phyloP scores from a whole-genome alignment of 2,329 filamentous ascomycete species.

The Microascus cirrosus region DNA sequence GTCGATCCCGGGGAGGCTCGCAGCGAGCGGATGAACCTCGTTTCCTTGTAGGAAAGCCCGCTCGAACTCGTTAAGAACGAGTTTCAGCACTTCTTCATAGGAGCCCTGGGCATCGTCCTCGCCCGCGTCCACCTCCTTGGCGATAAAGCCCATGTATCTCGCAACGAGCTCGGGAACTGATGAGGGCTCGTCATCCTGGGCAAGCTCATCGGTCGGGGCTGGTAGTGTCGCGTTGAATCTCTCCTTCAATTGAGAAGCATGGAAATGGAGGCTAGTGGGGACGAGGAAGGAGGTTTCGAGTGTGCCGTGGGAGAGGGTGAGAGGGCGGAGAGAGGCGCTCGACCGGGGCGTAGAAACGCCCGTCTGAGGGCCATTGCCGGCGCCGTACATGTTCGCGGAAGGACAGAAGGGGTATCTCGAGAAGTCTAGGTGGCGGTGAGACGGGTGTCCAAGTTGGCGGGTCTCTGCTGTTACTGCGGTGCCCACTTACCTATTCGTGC shows the following conservation, averaged over 20 bases:
- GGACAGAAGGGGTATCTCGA: constrained; percentile 25
- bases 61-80: constrained; percentile 93
- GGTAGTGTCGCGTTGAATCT: constrained; percentile 78
- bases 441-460: neutral
- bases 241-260: constrained; percentile 88
- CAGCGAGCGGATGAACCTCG: constrained; percentile 85
- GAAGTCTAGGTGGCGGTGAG: constrained; percentile 12
- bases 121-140: constrained; percentile 79
- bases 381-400: constrained; percentile 67
- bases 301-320: constrained; percentile 83
- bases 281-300: constrained; percentile 95
- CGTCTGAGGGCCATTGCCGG: constrained; percentile 75
- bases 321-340: constrained; percentile 80
- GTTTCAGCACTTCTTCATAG: constrained; percentile 85
- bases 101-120: constrained; percentile 83
- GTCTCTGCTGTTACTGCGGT: neutral
- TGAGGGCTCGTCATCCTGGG: constrained; percentile 97
- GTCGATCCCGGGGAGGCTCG: constrained; percentile 77
- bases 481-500: neutral
- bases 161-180: constrained; percentile 87
- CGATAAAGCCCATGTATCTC: constrained; percentile 84
- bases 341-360: constrained; percentile 95
- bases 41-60: constrained; percentile 89
- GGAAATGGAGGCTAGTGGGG: constrained; percentile 90
- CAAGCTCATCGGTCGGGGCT: constrained; percentile 88